Evolutionary conservation across 2,329 filamentous ascomycete species (phyloP), one percentile per base, ranked within the genome.

Genomic region (Exophiala viscosa): DNA sequence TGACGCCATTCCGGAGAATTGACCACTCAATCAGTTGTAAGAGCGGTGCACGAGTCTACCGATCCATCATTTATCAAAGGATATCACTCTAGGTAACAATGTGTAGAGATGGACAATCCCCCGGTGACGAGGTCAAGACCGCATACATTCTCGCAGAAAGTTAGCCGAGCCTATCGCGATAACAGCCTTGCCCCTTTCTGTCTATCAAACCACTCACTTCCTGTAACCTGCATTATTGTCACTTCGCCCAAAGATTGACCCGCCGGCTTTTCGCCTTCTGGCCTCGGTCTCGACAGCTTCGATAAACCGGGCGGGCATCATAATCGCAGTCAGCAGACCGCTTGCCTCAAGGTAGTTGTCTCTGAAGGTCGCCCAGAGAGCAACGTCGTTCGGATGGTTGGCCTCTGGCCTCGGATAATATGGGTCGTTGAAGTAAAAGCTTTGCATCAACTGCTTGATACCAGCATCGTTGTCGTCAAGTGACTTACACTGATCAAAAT

Each of bases 361-460:
- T 18, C 55, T 54, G 45, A 70, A 70, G 0, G 42, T 50, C 5
- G n/a, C 31, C 67, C 67, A 70, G 3, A 65, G 38, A 1, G 9
- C 8, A 3, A 48, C 51, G 6, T 60, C 57, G 6, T 39, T 42
- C 6, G 23, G 23, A 31, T 55, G 14, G 5, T 32, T 28, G 13
- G 33, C 49, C 1, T 55, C 57, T 5, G 74, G 76, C 0, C 70
- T 68, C 2, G 77, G 77, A 57, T 70, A 81, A 50, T 71, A 82
- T 0, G 76, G 77, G 49, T 81, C 78, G 45, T 81, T 82, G 3
- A 66, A 64, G 60, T 68, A 73, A 44, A 79, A 81, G 0, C 72
- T 71, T 1, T 50, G 55, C 0, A 70, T 74, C 1, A 76, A 75
- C 34, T 71, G 65, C 9, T 69, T 50, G 0, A 80, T 59, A 0